These are phyloP conservation scores for Coemansia sp. DNA, from an alignment of 192 early-diverging fungal genomes.

Conservation along the genomic window DNA sequence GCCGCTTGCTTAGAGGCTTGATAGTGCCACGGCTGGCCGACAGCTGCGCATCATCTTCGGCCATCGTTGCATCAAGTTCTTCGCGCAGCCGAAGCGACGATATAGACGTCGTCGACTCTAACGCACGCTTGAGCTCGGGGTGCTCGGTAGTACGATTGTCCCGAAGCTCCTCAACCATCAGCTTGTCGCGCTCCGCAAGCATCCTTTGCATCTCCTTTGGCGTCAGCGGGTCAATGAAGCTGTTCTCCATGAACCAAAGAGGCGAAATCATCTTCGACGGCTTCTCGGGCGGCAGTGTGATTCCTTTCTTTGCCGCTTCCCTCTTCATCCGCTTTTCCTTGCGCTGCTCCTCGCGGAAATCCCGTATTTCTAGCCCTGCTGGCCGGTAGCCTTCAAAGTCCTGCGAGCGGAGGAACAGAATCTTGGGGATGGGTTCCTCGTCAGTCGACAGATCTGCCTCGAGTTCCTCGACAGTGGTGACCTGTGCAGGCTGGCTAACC, in stretches of 20 bases:
- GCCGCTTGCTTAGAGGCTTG: constrained; percentile 35
- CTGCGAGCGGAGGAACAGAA: constrained; percentile 40
- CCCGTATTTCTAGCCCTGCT: constrained; percentile 27
- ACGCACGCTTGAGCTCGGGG: constrained; percentile 40
- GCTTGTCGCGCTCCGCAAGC: constrained; percentile 33
- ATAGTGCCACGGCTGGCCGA: constrained; percentile 33
- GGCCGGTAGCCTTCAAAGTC: constrained; percentile 51
- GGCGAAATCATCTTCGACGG: constrained; percentile 22
- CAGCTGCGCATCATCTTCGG: background rate
- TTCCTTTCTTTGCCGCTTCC: constrained; percentile 33
- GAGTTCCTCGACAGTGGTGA: constrained; percentile 34
- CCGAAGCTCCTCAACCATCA: constrained; percentile 22
- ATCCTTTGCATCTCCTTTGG: constrained; percentile 22
- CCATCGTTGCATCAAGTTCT: constrained; percentile 33
- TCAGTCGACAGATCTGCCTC: constrained; percentile 42
- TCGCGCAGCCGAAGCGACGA: constrained; percentile 36
- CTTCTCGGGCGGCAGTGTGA: constrained; percentile 14
- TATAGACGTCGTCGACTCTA: constrained; percentile 27
- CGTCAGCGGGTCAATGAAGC: constrained; percentile 29
- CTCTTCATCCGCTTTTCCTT: constrained; percentile 26
- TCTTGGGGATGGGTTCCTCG: constrained; percentile 40
- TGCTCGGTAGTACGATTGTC: constrained; percentile 21
- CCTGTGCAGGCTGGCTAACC: constrained; percentile 11
- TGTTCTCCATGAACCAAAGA: constrained; percentile 35
- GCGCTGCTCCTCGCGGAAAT: constrained; percentile 44